Conservation (phyloP, 2,329 filamentous ascomycete species). For the Ophiostoma perfectum region DNA sequence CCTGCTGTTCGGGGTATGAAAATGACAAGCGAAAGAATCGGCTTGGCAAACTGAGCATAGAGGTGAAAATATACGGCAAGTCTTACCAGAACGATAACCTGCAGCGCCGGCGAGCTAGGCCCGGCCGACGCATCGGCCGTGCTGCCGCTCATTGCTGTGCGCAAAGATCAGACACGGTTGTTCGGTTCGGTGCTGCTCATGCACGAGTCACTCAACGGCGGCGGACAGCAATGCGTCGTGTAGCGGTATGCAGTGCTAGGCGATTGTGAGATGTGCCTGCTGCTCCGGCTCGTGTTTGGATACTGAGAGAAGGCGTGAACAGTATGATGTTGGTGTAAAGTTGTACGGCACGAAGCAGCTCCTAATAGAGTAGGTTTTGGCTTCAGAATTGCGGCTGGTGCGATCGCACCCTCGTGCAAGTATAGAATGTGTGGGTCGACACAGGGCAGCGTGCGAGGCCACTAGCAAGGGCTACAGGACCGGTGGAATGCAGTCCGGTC, state of each 20-base stretch:
- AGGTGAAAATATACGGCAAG: slow-evolving; percentile 27
- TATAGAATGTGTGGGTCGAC: slow-evolving; percentile 8
- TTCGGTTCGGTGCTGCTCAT: background rate
- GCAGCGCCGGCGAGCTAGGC: slow-evolving; percentile 46
- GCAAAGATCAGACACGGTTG: background rate
- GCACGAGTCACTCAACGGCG: background rate
- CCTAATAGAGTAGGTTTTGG: background rate
- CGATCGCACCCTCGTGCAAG: slow-evolving; percentile 3
- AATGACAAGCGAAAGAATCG: slow-evolving; percentile 14
- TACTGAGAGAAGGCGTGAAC: background rate
- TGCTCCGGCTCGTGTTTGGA: background rate
- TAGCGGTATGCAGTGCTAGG: slow-evolving; percentile 1
- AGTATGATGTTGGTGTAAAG: background rate
- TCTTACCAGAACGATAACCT: slow-evolving; percentile 70
- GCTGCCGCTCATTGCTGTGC: slow-evolving; percentile 21
- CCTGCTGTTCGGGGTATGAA: slow-evolving; percentile 4
- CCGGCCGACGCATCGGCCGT: slow-evolving; percentile 23
- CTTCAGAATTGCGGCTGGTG: background rate
- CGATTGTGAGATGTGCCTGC: background rate
- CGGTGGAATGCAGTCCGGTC: background rate
- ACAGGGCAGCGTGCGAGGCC: background rate
- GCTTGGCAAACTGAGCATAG: background rate
- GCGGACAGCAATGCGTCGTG: background rate
- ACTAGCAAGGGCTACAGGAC: slow-evolving; percentile 1
- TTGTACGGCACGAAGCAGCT: background rate